phyloP scores from a whole-genome alignment of 2,329 filamentous ascomycete species.

The Aureobasidium musti region DNA sequence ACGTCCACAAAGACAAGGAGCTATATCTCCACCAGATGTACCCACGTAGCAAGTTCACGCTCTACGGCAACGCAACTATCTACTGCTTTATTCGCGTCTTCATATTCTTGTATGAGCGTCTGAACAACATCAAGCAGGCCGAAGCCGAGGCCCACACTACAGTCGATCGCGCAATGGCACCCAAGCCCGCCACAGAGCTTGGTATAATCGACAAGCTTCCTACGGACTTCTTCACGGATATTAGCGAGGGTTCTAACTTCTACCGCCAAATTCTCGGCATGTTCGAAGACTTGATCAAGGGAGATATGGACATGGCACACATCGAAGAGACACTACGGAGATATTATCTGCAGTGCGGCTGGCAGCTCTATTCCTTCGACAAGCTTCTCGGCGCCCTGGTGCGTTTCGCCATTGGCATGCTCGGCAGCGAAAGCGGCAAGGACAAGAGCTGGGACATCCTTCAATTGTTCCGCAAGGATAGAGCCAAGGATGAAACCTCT shows the following conservation, averaged over 20 bases:
- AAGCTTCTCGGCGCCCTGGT: constrained; percentile 81
- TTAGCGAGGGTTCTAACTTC: constrained; percentile 66
- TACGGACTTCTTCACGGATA: constrained; percentile 71
- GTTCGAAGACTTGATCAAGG: constrained; percentile 79
- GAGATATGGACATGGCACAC: constrained; percentile 74
- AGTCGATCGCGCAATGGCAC: constrained; percentile 69
- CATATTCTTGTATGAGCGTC: constrained; percentile 81
- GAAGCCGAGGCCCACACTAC: constrained; percentile 72
- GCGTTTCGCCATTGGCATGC: constrained; percentile 78
- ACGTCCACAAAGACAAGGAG: constrained; percentile 63
- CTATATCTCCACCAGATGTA: constrained; percentile 78
- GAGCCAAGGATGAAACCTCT: constrained; percentile 80
- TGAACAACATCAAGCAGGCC: constrained; percentile 80
- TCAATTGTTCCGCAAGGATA: constrained; percentile 79
- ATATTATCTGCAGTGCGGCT: constrained; percentile 87
- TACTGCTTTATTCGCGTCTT: constrained; percentile 96
- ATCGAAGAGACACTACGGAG: constrained; percentile 90
- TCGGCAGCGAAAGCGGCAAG: constrained; percentile 78
- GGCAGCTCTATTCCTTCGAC: constrained; percentile 90
- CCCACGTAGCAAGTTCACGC: constrained; percentile 76
- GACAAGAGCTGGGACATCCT: constrained; percentile 93
- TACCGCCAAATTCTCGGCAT: constrained; percentile 84
- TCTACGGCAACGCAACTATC: constrained; percentile 88
- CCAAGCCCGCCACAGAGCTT: constrained; percentile 80
- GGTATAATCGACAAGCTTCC: constrained; percentile 78